Base-by-base conservation (phyloP, 805 yeast genomes). In the Pichia exigua region DNA sequence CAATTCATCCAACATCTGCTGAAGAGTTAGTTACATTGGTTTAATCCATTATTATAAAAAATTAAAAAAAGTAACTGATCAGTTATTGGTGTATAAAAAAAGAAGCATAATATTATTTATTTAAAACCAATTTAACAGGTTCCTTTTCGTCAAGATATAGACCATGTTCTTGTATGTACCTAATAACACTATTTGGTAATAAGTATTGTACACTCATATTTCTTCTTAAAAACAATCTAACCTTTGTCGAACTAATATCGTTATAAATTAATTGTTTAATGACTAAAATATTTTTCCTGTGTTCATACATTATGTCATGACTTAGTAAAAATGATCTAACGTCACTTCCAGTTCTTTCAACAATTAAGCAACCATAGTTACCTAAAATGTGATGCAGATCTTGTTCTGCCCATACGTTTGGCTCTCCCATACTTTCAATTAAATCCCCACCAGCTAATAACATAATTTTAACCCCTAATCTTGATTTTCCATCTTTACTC, bases 381-480 rank as follows among this genome's bases (percentile, higher is more conserved):
- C 99, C 99, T 59, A 94, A 75, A 45, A 94, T 94, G 66, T 94
- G 99, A 62, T 90, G 95, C 61, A 94, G 74, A 68, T 94, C 99
- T 52, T 78, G 85, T 66, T 92, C 98, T 1, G 96, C 96, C 99
- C 99, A 94, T 40, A 94, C 99, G 62, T 92, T 94, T 22, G 99
- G 98, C 69, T 94, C 99, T n/a, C 99, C 99, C 98, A 94, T 94
- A 44, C 95, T 84, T 67, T 94, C 99, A 49, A 94, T 94, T 59
- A 94, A 77, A 69, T 94, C 99, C 43, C 99, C 99, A 48, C 99
- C 99, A 0, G 99, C 99, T 42, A 94, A 73, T 50, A 94, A 76
- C 98, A 94, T 92, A 61, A 94, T 85, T 66, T 92, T 92, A 49
- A 87, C 96, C 24, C 96, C 97, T 11, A 61, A 47, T 45, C 60